Evolutionary conservation across 2,329 filamentous ascomycete genomes (phyloP), one percentile per base, ranked within the genome.

Genomic region (Fusarium euwallaceae): DNA sequence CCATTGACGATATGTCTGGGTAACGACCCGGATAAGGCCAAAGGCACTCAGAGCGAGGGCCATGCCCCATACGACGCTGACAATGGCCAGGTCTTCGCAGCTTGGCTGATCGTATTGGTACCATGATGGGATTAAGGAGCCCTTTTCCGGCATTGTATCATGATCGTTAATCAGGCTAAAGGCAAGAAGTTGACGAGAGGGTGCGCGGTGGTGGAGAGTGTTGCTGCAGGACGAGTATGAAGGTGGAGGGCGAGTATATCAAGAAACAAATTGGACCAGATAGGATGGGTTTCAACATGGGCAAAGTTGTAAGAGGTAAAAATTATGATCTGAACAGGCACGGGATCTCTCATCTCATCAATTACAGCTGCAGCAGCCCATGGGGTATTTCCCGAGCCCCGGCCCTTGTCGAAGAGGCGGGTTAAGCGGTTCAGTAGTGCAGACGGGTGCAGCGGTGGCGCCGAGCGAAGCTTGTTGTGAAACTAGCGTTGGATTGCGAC

Each of bases 1-100:
- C 66, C 77, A 80, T 60, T 81, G 79, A 27, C 73, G 67, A 45
- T 76, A 73, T 4, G 83, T 84, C 70, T 86, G 84, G 63, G 79
- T 78, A 27, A 77, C 76, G 9, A 79, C 82, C 45, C 80, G 83
- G 67, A 83, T 77, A 55, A 74, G 74, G 53, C 79, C 82, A 59
- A 83, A 80, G 59, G 78, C 77, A 2, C 78, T 79, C 67, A 85
- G 80, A 6, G 82, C 81, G 11, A 85, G 70, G 3, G 82, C 81
- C 65, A 84, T 76, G 2, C 84, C 84, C 78, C 79, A 84, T 20
- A 81, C 78, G 61, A 85, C 76, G 20, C 82, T 82, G 43, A 82
- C 82, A 64, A 83, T 77, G 16, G 78, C 78, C 56, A 83, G 66
- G 45, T 85, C 83, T 24, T 74, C 45, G 62, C 70, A 56, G 51